phyloP scores from a whole-genome alignment of 208 protist species.

The Balamuthia mandrillaris region DNA sequence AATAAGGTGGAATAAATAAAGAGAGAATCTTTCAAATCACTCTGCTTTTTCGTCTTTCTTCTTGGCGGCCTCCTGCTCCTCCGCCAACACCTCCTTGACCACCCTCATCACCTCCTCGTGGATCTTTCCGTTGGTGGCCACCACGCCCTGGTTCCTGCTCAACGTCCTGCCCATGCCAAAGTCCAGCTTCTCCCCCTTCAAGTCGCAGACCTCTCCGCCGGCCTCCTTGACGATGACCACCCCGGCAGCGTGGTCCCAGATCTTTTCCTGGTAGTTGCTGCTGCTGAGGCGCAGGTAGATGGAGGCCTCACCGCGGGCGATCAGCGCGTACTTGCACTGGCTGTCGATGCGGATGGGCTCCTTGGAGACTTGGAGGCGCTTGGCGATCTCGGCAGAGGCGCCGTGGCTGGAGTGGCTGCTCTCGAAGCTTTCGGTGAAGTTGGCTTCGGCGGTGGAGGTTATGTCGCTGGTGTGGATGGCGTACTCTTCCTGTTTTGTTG shows the following conservation, averaged over 20 bases:
- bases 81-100: not conserved
- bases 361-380: not conserved
- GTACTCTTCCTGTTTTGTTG: too few relatives aligned
- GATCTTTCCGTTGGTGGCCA: constrained; percentile 10
- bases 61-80: too few relatives aligned
- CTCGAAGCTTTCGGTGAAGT: constrained; percentile 51
- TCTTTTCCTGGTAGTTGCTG: constrained; percentile 50
- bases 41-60: too few relatives aligned
- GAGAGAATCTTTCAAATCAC: too few relatives aligned
- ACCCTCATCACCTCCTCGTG: not conserved
- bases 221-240: constrained; percentile 56
- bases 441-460: constrained; percentile 30
- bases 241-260: constrained; percentile 63
- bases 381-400: constrained; percentile 38
- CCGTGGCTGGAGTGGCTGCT: constrained; percentile 45
- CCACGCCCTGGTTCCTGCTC: constrained; percentile 8
- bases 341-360: constrained; percentile 52
- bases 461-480: not conserved
- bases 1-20: too few relatives aligned
- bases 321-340: constrained; percentile 64
- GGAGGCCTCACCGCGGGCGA: constrained; percentile 55
- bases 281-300: constrained; percentile 53
- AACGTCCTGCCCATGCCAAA: constrained; percentile 33
- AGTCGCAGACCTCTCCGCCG: constrained; percentile 52
- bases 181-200: constrained; percentile 43